Percentiles rank a stretch among this genome's conserved stretches.
Conservation (phyloP, 2,329 filamentous ascomycete species). For the Amylocarpus encephaloides region DNA sequence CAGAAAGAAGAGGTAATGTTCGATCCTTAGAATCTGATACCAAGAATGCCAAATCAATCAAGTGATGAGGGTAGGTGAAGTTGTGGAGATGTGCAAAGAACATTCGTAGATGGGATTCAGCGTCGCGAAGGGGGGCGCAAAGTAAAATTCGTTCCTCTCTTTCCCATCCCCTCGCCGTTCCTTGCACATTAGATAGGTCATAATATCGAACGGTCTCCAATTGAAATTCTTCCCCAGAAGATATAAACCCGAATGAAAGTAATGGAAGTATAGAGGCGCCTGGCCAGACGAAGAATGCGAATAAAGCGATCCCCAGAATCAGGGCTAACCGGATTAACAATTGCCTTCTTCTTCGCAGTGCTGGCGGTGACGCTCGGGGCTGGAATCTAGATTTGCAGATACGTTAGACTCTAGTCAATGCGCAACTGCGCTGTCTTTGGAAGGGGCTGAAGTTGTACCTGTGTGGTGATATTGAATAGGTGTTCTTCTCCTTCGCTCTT, state of each 20-base stretch:
- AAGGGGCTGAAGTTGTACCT: constrained; percentile 49
- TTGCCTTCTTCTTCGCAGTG: constrained; percentile 66
- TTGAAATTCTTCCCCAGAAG: constrained; percentile 62
- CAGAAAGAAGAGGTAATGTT: constrained; percentile 69
- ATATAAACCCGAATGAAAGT: constrained; percentile 65
- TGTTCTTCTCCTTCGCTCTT: constrained; percentile 52
- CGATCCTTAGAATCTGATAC: constrained; percentile 96
- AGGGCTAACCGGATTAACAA: constrained; percentile 63
- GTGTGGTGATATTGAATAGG: constrained; percentile 84
- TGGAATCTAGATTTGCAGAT: constrained; percentile 58
- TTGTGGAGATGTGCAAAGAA: constrained; percentile 98
- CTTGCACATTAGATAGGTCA: constrained; percentile 85
- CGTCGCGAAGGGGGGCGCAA: constrained; percentile 90
- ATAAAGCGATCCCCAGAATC: constrained; percentile 49
- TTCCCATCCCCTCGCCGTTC: constrained; percentile 91
- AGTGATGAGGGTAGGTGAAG: constrained; percentile 92
- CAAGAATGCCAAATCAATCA: constrained; percentile 93
- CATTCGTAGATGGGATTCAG: constrained; percentile 87
- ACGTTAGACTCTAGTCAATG: constrained; percentile 12
- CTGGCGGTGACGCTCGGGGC: constrained; percentile 67
- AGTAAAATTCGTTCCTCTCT: constrained; percentile 90
- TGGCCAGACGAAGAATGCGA: constrained; percentile 71
- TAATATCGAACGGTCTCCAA: constrained; percentile 97
- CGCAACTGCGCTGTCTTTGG: constrained; percentile 11
- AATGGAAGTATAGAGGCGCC: constrained; percentile 54